Evolutionary conservation across 768 basidiomycete species (phyloP).

Genomic region (Termitomyces heimii): DNA sequence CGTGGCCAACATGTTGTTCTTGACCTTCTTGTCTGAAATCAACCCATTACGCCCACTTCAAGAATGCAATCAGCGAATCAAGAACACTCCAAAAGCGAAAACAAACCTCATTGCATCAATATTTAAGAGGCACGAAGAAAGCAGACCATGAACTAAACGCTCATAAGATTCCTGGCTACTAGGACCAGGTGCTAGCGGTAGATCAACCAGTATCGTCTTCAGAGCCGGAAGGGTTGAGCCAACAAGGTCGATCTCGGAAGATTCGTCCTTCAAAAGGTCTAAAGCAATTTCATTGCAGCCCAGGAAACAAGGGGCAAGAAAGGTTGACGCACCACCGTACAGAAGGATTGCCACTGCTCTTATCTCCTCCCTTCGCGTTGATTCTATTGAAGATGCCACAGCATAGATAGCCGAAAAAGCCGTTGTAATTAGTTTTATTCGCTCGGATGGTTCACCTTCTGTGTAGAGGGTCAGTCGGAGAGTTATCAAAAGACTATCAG

Average conservation of each 20-base stretch:
- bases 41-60: conserved; percentile 73
- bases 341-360: conserved; percentile 74
- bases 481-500: background rate
- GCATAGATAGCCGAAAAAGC: conserved; percentile 58
- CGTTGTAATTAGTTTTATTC: conserved; percentile 56
- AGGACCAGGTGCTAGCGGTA: conserved; percentile 32
- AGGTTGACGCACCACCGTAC: conserved; percentile 55
- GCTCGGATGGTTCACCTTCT: conserved; percentile 51
- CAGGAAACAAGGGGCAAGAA: background rate
- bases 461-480: background rate
- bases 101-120: conserved; percentile 89
- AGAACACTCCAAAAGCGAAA: background rate
- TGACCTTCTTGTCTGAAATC: conserved; percentile 77
- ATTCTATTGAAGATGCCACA: conserved; percentile 52
- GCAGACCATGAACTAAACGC: conserved; percentile 65
- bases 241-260: conserved; percentile 69
- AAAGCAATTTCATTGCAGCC: background rate
- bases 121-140: conserved; percentile 83
- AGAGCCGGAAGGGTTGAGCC: conserved; percentile 77
- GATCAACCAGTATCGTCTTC: conserved; percentile 68
- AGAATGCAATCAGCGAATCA: background rate
- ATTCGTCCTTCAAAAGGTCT: conserved; percentile 87
- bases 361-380: conserved; percentile 63
- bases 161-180: conserved; percentile 48
- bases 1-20: conserved; percentile 82